phyloP scores from a whole-genome alignment of 352 stramenopile species.

The Phytophthora litchii region DNA sequence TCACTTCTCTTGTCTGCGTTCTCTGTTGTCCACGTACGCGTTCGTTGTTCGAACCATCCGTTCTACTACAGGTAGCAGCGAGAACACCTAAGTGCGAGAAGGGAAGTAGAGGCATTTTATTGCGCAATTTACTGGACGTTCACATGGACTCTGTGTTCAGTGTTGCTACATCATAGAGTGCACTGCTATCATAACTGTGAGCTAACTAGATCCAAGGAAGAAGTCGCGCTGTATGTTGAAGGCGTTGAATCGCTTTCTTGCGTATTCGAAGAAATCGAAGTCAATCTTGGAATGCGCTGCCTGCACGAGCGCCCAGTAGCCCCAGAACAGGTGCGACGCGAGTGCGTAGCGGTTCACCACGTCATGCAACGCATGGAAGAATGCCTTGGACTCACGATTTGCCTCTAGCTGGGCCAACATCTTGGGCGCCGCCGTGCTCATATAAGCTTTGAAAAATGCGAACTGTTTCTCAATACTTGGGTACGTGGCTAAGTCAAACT shows the following conservation, averaged over 20 bases:
- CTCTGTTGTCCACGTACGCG: not conserved
- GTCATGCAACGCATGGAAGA: constrained; percentile 84
- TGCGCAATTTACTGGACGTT: constrained; percentile 35
- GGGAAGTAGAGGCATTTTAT: constrained; percentile 38
- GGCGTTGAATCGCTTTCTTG: constrained; percentile 78
- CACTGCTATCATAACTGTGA: constrained; percentile 15
- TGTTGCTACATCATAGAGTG: constrained; percentile 22
- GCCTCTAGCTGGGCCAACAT: constrained; percentile 67
- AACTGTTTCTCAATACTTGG: constrained; percentile 83
- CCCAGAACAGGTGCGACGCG: constrained; percentile 93
- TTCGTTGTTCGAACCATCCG: constrained; percentile 3
- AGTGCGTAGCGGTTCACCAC: constrained; percentile 89
- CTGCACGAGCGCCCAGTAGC: constrained; percentile 94
- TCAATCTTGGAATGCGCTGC: constrained; percentile 89
- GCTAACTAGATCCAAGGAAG: constrained; percentile 55
- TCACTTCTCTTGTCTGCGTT: not conserved
- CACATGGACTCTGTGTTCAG: constrained; percentile 27
- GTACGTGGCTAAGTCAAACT: constrained; percentile 89
- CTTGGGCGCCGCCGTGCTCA: constrained; percentile 65
- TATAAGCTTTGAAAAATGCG: constrained; percentile 88
- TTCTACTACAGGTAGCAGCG: not conserved
- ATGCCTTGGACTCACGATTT: constrained; percentile 81
- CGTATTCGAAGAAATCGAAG: constrained; percentile 91
- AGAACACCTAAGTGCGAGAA: not conserved
- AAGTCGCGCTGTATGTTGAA: constrained; percentile 78